These are phyloP conservation scores for Hemileccinum impolitum DNA, from an alignment of 768 basidiomycete genomes.

Conservation along the genomic window DNA sequence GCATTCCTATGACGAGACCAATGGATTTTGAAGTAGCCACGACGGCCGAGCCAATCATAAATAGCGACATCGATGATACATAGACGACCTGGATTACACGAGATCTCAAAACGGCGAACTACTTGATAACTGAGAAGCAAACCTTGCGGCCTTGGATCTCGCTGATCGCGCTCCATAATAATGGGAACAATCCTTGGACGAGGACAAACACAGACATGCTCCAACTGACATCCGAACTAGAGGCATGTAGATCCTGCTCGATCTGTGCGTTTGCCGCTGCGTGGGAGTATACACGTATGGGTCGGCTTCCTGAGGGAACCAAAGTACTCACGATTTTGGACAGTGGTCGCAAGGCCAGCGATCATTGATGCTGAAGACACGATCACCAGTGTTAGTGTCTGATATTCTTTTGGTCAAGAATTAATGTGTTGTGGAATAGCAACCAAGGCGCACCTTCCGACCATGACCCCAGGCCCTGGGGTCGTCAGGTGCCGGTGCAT, in stretches of 20 bases:
- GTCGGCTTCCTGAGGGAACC: not conserved
- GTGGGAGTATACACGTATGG: not conserved
- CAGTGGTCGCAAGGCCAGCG: slow-evolving; percentile 22
- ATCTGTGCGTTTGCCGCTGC: slow-evolving; percentile 69
- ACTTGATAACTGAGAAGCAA: not conserved
- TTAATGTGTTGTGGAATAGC: no score
- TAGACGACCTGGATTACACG: slow-evolving; percentile 47
- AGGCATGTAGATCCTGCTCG: slow-evolving; percentile 57
- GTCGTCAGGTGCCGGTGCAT: slow-evolving; percentile 49
- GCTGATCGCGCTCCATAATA: slow-evolving; percentile 68
- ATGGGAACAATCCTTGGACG: slow-evolving; percentile 63
- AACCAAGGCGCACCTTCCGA: slow-evolving; percentile 44
- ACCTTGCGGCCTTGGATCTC: slow-evolving; percentile 78
- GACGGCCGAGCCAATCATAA: slow-evolving; percentile 53
- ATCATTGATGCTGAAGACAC: slow-evolving; percentile 30
- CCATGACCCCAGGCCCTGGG: slow-evolving; percentile 55
- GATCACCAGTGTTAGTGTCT: slow-evolving; percentile 25
- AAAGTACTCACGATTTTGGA: slow-evolving; percentile 26
- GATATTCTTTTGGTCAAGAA: not conserved
- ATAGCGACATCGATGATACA: slow-evolving; percentile 49
- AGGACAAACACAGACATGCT: slow-evolving; percentile 70
- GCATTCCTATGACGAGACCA: slow-evolving; percentile 60
- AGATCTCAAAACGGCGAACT: not conserved
- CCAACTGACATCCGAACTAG: slow-evolving; percentile 59
- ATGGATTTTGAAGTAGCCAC: slow-evolving; percentile 59